These are phyloP conservation scores for Albizia julibrissin DNA, from an alignment of 306 rosid genomes.

Conservation along the genomic window DNA sequence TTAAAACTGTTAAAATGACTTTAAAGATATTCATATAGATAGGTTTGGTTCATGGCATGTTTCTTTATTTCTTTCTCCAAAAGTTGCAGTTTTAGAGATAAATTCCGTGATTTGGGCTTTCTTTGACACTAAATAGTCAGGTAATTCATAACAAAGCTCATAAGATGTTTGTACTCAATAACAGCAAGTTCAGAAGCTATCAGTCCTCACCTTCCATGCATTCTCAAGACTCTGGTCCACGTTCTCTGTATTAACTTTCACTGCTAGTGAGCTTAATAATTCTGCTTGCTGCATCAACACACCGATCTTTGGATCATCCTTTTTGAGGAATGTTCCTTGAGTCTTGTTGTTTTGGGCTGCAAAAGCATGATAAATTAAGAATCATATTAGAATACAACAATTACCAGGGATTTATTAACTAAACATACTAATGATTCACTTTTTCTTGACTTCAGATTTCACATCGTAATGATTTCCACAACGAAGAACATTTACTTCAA, in stretches of 20 bases:
- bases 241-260: slow-evolving; percentile 79
- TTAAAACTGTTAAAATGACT: slow-evolving; percentile 10
- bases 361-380: slow-evolving; percentile 39
- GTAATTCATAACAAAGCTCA: slow-evolving; percentile 14
- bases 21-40: slow-evolving; percentile 12
- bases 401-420: slow-evolving; percentile 30
- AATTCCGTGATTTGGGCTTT: slow-evolving; percentile 7
- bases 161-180: slow-evolving; percentile 13
- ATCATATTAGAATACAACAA: slow-evolving; percentile 23
- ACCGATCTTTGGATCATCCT: slow-evolving; percentile 83
- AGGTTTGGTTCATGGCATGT: slow-evolving; percentile 8
- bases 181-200: slow-evolving; percentile 23
- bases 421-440: slow-evolving; percentile 8
- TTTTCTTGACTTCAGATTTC: slow-evolving; percentile 35
- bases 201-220: slow-evolving; percentile 92
- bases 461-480: slow-evolving; percentile 23
- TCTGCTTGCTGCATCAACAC: slow-evolving; percentile 96
- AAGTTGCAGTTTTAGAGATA: slow-evolving; percentile 13
- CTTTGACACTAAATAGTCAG: background rate
- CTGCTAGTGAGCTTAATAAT: slow-evolving; percentile 82
- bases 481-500: slow-evolving; percentile 14
- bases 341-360: slow-evolving; percentile 60
- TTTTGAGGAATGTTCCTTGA: slow-evolving; percentile 75
- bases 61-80: background rate
- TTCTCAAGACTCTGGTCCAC: slow-evolving; percentile 93